These are phyloP conservation scores for Musa beccarii DNA, from an alignment of 176 grass and related monocot species.

Conservation along the genomic window DNA sequence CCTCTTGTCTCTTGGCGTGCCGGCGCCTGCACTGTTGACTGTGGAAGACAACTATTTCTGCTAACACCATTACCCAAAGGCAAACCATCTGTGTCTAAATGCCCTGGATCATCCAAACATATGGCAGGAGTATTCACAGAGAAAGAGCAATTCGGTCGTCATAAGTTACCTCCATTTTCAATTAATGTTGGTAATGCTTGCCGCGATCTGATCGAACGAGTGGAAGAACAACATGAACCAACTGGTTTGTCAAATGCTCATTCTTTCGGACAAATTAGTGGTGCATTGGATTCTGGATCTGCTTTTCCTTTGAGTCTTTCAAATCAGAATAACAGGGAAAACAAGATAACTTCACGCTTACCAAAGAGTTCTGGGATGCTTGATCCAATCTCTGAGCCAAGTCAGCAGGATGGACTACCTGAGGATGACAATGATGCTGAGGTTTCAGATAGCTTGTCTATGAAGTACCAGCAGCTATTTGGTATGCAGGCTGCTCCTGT, in stretches of 20 bases:
- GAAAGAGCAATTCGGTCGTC: constrained; percentile 17
- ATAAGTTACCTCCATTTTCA: constrained; percentile 31
- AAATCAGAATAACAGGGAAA: constrained; percentile 34
- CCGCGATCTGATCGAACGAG: background rate
- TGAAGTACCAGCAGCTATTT: constrained; percentile 43
- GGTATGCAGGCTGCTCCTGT: constrained; percentile 24
- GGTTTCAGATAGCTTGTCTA: constrained; percentile 30
- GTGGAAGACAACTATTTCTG: constrained; percentile 68
- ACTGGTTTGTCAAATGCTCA: constrained; percentile 9
- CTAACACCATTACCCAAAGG: constrained; percentile 66
- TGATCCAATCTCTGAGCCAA: constrained; percentile 35
- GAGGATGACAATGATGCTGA: constrained; percentile 18
- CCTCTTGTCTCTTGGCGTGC: constrained; percentile 79
- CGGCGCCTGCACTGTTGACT: constrained; percentile 52
- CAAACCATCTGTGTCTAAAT: constrained; percentile 35
- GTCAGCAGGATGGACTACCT: constrained; percentile 21
- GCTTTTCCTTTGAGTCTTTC: constrained; percentile 32
- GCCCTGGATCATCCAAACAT: constrained; percentile 28
- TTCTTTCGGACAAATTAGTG: constrained; percentile 19
- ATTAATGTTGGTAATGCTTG: constrained; percentile 17
- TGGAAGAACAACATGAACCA: constrained; percentile 24
- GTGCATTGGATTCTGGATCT: constrained; percentile 2
- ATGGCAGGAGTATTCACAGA: constrained; percentile 18
- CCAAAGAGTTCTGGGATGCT: constrained; percentile 28
- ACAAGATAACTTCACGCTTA: constrained; percentile 21